A percentile compares a stretch with the other conserved stretches of the same genome.
These are phyloP conservation scores for Neurospora sp. DNA, from an alignment of 495 filamentous ascomycete genomes.

Conservation along the genomic window DNA sequence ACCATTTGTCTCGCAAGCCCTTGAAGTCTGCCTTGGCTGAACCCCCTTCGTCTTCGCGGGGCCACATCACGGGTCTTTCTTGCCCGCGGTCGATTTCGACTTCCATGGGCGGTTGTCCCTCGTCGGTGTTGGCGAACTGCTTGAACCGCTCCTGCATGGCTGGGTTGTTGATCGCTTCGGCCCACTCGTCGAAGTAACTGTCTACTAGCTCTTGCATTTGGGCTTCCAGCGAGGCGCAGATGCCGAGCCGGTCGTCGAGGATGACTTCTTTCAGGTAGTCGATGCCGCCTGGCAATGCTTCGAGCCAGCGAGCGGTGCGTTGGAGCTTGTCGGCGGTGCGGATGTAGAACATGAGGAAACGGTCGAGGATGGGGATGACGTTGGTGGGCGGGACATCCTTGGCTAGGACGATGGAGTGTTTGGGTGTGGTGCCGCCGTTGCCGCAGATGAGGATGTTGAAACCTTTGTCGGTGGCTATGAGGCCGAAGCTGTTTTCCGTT, in stretches of 20 bases:
- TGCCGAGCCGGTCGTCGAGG: conserved; percentile 81
- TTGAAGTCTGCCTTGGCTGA: conserved; percentile 64
- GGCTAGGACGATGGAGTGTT: conserved; percentile 77
- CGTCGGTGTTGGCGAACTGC: conserved; percentile 82
- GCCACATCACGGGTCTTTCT: conserved; percentile 73
- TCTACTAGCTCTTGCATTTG: conserved; percentile 87
- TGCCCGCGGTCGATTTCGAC: conserved; percentile 66
- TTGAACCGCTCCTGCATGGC: conserved; percentile 61
- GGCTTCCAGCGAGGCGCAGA: conserved; percentile 72
- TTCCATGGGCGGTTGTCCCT: conserved; percentile 61
- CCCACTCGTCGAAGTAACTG: conserved; percentile 95
- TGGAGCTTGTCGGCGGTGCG: conserved; percentile 92
- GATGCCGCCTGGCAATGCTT: conserved; percentile 78
- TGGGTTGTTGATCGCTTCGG: conserved; percentile 66
- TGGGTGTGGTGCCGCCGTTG: conserved; percentile 84
- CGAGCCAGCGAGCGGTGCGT: conserved; percentile 87
- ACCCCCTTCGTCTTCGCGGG: conserved; percentile 37
- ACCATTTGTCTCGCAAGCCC: conserved; percentile 55
- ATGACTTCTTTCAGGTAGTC: conserved; percentile 76
- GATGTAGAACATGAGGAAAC: conserved; percentile 95
- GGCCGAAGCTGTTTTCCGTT: conserved; percentile 55
- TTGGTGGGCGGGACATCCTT: conserved; percentile 85
- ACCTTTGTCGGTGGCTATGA: conserved; percentile 90
- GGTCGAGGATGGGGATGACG: conserved; percentile 77
- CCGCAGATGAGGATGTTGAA: conserved; percentile 93